These are phyloP conservation scores for Sphaerostilbella broomeana DNA, from an alignment of 2,329 filamentous ascomycete genomes.

Conservation along the genomic window DNA sequence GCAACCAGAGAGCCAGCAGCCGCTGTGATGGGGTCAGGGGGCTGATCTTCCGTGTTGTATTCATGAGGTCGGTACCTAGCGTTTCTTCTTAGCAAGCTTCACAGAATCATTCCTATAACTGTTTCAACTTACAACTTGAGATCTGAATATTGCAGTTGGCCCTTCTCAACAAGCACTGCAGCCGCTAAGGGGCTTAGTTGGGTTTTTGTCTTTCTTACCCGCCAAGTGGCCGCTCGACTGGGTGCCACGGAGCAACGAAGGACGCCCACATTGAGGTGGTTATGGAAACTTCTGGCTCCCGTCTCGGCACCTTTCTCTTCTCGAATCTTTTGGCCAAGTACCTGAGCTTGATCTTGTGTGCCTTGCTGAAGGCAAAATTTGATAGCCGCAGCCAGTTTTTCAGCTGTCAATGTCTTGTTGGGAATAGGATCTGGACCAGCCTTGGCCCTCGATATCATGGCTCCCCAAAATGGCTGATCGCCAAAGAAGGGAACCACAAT, in stretches of 20 bases:
- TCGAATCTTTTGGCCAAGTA: conserved; percentile 58
- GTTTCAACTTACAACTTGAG: conserved; percentile 58
- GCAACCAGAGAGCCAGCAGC: conserved; percentile 72
- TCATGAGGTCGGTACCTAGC: conserved; percentile 48
- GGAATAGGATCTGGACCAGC: conserved; percentile 66
- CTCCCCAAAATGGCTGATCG: conserved; percentile 78
- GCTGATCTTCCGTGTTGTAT: conserved; percentile 72
- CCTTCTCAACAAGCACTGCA: conserved; percentile 58
- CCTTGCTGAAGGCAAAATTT: conserved; percentile 52
- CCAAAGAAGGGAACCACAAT: conserved; percentile 83
- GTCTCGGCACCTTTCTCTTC: conserved; percentile 58
- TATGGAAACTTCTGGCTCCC: conserved; percentile 63
- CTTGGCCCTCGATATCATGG: conserved; percentile 65
- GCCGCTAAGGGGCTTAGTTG: conserved; percentile 67
- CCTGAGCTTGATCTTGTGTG: conserved; percentile 48
- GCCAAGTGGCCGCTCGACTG: conserved; percentile 65
- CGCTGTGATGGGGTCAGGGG: conserved; percentile 72
- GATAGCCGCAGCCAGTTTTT: conserved; percentile 61
- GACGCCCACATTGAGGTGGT: conserved; percentile 59
- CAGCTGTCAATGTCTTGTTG: conserved; percentile 58
- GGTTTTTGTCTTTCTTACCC: conserved; percentile 59
- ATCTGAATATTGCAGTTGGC: conserved; percentile 60
- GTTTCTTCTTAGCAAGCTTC: conserved; percentile 10
- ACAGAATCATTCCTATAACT: not conserved
- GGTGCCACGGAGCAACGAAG: conserved; percentile 65